Percentiles rank a stretch among this genome's conserved stretches.
Conservation (phyloP, 495 filamentous ascomycete species). For the Penicillium arizonense region DNA sequence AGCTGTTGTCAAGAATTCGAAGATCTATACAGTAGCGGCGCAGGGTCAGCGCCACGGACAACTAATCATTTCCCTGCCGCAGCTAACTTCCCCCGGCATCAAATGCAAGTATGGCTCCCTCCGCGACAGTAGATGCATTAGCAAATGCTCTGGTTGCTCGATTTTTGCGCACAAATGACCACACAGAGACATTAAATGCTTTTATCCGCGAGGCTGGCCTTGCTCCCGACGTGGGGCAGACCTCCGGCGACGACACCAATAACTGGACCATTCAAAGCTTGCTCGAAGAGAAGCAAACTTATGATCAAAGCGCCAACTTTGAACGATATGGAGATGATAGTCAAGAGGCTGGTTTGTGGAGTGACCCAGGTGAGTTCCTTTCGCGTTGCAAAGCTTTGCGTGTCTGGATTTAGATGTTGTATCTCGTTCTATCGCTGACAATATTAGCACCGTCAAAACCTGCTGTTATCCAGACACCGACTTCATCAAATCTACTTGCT, state of each 20-base stretch:
- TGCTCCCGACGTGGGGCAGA: constrained; percentile 37
- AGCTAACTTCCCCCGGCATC: neutral
- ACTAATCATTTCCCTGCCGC: neutral
- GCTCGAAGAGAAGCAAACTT: constrained; percentile 63
- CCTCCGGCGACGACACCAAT: constrained; percentile 40
- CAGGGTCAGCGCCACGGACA: neutral
- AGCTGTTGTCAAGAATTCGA: neutral
- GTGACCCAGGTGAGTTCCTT: constrained; percentile 45
- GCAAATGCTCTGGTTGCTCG: constrained; percentile 56
- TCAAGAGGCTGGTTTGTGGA: constrained; percentile 45
- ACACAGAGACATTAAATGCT: constrained; percentile 55
- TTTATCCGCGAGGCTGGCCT: constrained; percentile 65
- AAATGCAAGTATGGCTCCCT: constrained; percentile 15
- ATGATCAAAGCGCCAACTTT: constrained; percentile 55
- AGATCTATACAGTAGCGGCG: neutral
- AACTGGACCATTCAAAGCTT: constrained; percentile 62
- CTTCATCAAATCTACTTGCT: constrained; percentile 53
- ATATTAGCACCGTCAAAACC: constrained; percentile 49
- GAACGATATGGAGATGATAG: constrained; percentile 48
- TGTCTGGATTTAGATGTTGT: neutral
- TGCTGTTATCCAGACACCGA: constrained; percentile 37
- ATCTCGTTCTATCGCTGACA: constrained; percentile 5
- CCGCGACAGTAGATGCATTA: constrained; percentile 23
- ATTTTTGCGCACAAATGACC: constrained; percentile 59
- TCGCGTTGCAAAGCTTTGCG: neutral